Evolutionary conservation across 2,329 filamentous ascomycete species (phyloP), one percentile per base, ranked within the genome.

Genomic region (Coniochaeta hoffmannii): DNA sequence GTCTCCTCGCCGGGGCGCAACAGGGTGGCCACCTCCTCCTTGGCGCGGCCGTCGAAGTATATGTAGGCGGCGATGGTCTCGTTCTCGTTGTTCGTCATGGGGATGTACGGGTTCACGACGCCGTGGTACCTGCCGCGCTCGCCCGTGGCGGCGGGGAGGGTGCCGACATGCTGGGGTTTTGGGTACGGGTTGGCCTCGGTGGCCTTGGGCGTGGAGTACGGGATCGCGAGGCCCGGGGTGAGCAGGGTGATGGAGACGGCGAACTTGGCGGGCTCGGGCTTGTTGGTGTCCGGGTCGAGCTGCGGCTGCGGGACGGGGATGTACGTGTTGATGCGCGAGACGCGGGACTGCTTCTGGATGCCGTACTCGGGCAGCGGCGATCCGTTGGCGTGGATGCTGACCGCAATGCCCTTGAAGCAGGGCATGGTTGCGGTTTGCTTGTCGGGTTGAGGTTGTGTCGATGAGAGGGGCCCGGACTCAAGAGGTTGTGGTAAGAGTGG

Each of bases 41-140:
- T 99, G 58, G 83, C 82, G 59, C 94, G 81, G 17, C 94, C 94
- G 71, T 99, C 94, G 67, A 99, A 99, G 75, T 99, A 99, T 64
- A 99, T 97, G 71, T 99, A 99, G 35, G 93, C 94, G 31, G 94
- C 94, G 64, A 99, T 93, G 14, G 94, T 99, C 75, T 99, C 94
- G 71, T 97, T 96, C 56, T 90, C 87, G 31, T 90, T 96, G 58
- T 89, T 87, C 19, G 94, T 97, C 74, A 97, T 85, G 54, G 94
- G 90, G 60, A 93, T 88, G 73, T 99, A 99, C 1, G 93, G 90
- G 55, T 82, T 85, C 59, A 97, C 80, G n/a, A 78, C 71, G 61
- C 80, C 78, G 56, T 72, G 69, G 61, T 71, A 73, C 62, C 75
- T 78, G 31, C 73, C 72, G 38, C 72, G 73, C 55, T 79, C 78